Conservation (phyloP, 306 rosid species). For the Betula pendula region DNA sequence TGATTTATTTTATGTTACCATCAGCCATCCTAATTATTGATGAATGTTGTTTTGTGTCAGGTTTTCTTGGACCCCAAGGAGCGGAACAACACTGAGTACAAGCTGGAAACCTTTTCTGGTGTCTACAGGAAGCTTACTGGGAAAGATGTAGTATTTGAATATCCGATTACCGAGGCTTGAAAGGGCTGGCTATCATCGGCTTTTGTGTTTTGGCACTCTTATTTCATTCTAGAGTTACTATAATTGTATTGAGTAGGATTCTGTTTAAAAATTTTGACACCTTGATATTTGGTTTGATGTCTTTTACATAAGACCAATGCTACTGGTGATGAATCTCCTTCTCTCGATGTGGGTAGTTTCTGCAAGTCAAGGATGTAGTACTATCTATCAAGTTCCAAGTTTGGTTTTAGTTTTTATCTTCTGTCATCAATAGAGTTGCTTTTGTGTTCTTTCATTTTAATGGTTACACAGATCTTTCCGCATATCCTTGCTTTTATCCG, state of each 20-base stretch:
- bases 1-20: not conserved
- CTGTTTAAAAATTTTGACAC: slow-evolving; percentile 25
- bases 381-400: not conserved
- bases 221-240: slow-evolving; percentile 3
- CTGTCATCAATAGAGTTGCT: too few relatives aligned
- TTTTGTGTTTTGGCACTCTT: not conserved
- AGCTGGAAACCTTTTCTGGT: slow-evolving; percentile 55
- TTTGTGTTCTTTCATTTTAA: too few relatives aligned
- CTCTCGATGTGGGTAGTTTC: not conserved
- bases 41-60: slow-evolving; percentile 16
- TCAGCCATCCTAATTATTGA: not conserved
- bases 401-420: not conserved
- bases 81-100: slow-evolving; percentile 66
- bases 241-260: slow-evolving; percentile 4
- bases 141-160: slow-evolving; percentile 57
- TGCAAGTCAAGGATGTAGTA: not conserved
- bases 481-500: too few relatives aligned
- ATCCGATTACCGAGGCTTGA: slow-evolving; percentile 49
- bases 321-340: not conserved
- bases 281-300: slow-evolving; percentile 3
- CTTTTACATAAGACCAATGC: slow-evolving; percentile 1
- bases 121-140: slow-evolving; percentile 67
- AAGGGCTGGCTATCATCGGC: not conserved
- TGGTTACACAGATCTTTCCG: too few relatives aligned
- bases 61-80: slow-evolving; percentile 64